Evolutionary conservation across 164 flowering plant species (phyloP), one percentile per base, ranked within the genome.

Genomic region (Vitis rotundifolia): DNA sequence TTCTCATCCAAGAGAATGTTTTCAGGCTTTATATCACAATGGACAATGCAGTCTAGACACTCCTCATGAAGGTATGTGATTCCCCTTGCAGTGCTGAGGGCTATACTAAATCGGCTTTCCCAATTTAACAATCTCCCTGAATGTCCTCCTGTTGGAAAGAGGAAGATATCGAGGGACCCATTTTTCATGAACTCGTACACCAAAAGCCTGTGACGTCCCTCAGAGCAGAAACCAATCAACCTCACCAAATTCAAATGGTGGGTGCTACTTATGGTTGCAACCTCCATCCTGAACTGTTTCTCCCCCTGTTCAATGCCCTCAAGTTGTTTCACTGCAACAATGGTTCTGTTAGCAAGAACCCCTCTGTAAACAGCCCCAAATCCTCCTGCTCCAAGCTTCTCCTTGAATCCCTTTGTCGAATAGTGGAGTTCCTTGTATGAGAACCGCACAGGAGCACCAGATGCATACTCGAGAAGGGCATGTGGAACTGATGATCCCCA

Each of bases 1-100:
- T 19, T n/a, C 22, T 64, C 67, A 19, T 64, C 67, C 67, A 60
- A 60, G 11, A 60, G 44, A 9, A 60, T 60, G 63, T 60, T 60
- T 37, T 60, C 44, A 8, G 63, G 63, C 63, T 29, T 60, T 60
- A 60, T 10, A 11, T 60, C 47, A 9, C 47, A 19, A 12, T 60
- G 63, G 26, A 60, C 12, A 11, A 60, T 28, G 4, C 37, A 11
- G 11, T 60, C 44, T 15, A 2, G 44, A 28, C 67, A 64, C 54
- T 64, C 67, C 54, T 64, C 67, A 16, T 64, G 67, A 9, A 64
- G 29, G 55, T 64, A 64, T 50, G 19, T 8, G 15, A 64, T 16
- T 10, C 67, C 67, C 67, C 31, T 48, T 0, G 67, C 67, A 8
- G 28, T 19, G 0, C 67, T 55, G 0, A 64, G 13, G 13, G 67